A percentile compares a stretch with the other conserved stretches of the same genome.
Evolutionary conservation across 148 eudicot species (phyloP).

Genomic region (Tetragonia tetragonoides): DNA sequence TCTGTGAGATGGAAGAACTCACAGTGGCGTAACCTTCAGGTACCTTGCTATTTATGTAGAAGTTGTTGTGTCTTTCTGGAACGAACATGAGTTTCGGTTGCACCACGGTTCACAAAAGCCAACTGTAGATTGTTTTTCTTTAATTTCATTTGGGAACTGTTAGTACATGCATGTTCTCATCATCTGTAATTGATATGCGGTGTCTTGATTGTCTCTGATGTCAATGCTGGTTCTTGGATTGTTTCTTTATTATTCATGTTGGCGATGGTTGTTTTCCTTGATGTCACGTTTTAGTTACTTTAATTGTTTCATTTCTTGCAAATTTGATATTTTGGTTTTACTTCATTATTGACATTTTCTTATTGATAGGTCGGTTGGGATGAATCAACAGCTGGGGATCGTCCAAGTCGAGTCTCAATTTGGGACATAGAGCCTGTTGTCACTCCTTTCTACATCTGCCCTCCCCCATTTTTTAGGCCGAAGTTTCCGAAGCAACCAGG

Average conservation of each 20-base stretch:
- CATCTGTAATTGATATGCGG: background rate
- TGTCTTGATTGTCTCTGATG: background rate
- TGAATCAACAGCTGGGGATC: constrained; percentile 93
- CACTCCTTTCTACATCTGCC: constrained; percentile 94
- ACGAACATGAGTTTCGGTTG: too few relatives aligned
- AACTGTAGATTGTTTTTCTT: background rate
- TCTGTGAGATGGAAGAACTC: constrained; percentile 92
- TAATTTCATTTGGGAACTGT: background rate
- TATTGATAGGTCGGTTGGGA: constrained; percentile 85
- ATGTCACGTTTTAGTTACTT: background rate
- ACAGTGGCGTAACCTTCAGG: constrained; percentile 99
- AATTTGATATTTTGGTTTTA: background rate
- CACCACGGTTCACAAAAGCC: too few relatives aligned
- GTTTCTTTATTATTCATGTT: background rate
- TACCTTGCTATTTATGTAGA: constrained; percentile 10
- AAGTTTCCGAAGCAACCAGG: constrained; percentile 90
- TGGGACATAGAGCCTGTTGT: constrained; percentile 99
- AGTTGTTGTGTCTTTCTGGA: too few relatives aligned
- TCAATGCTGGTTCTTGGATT: background rate
- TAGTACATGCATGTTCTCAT: background rate
- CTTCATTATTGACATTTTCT: constrained; percentile 4
- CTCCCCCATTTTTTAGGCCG: constrained; percentile 70
- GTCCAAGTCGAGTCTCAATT: constrained; percentile 81
- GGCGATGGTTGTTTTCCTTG: background rate
- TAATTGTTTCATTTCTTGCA: background rate